A percentile compares a stretch with the other conserved stretches of the same genome.
Conservation (phyloP, 2,329 filamentous ascomycete genomes). For the Nemania diffusa region DNA sequence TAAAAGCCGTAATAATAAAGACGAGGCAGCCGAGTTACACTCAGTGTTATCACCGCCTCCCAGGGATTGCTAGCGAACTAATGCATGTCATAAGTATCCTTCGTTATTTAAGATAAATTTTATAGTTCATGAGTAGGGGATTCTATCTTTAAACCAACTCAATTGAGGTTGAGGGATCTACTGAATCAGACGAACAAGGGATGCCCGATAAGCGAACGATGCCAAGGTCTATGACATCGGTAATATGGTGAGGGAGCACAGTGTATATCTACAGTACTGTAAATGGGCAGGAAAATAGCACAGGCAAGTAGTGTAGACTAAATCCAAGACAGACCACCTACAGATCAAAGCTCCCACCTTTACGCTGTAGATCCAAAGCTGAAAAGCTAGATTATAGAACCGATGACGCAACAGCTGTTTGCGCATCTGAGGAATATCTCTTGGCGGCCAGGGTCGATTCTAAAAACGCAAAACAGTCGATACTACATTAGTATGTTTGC, state of each 20-base stretch:
- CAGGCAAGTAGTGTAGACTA: too few species aligned
- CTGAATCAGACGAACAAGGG: not conserved
- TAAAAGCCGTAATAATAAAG: too few species aligned
- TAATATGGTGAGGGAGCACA: not conserved
- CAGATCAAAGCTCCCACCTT: too few species aligned
- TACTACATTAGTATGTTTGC: not conserved
- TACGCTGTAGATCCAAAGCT: too few species aligned
- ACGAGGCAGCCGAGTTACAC: too few species aligned
- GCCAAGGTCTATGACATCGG: constrained; percentile 35
- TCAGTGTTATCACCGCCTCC: too few species aligned
- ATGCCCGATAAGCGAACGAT: constrained; percentile 27
- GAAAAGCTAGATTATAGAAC: not conserved
- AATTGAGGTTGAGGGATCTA: not conserved
- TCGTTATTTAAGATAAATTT: too few species aligned
- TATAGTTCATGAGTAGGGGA: too few species aligned
- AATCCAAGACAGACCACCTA: too few species aligned
- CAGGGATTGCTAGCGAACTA: too few species aligned
- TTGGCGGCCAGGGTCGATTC: not conserved
- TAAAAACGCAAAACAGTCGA: not conserved
- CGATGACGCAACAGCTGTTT: constrained; percentile 21
- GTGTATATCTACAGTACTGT: not conserved
- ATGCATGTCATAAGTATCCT: too few species aligned
- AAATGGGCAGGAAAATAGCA: not conserved
- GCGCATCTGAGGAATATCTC: not conserved
- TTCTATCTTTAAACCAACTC: too few species aligned